Base-by-base conservation (phyloP, 768 basidiomycete species). In the Kwoniella dendrophila region DNA sequence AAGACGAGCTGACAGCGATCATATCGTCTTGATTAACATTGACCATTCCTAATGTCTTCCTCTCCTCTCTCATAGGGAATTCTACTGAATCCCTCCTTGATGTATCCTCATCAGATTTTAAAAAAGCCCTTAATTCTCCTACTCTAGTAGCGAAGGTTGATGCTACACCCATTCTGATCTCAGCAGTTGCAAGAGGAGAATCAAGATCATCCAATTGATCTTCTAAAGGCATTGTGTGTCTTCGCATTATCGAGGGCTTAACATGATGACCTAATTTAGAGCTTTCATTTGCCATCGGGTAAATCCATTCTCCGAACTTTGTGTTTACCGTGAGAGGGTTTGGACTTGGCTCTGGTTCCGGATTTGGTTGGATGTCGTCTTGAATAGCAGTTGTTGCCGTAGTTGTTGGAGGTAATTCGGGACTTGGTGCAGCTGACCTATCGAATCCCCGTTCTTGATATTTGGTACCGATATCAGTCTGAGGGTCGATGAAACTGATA, bases 261-360 rank as follows among this genome's bases (percentile, higher is more conserved):
- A 12, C 22, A 4, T 38, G 16, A 33, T 49, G 47, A 18, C 56
- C 36, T 4, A 16, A 12, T 8, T 40, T 14, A 20, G 26, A 8
- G 4, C 6, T 34, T 33, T 33, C 24, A 14, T 6, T n/a, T 44
- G 18, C 7, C 30, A 62, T 12, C 11, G 64, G 64, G 44, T 57
- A 66, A 3, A 48, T 45, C 64, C 64, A 66, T 36, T 61, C 41
- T 36, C 64, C 36, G 43, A 66, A 66, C 16, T 51, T 41, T 3
- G 2, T 56, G 20, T 58, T 40, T 11, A 29, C 45, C 11, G 16
- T 38, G 32, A 49, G 4, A 7, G 29, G 29, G 22, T 56, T 30
- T 12, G 45, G 52, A 27, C 20, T 33, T 24, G 44, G 45, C 26
- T 60, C 50, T 5, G 44, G 26, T n/a, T 26, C 55, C n/a, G n/a